Conservation (phyloP, 2,329 filamentous ascomycete species). For the Ophiostoma sp. region DNA sequence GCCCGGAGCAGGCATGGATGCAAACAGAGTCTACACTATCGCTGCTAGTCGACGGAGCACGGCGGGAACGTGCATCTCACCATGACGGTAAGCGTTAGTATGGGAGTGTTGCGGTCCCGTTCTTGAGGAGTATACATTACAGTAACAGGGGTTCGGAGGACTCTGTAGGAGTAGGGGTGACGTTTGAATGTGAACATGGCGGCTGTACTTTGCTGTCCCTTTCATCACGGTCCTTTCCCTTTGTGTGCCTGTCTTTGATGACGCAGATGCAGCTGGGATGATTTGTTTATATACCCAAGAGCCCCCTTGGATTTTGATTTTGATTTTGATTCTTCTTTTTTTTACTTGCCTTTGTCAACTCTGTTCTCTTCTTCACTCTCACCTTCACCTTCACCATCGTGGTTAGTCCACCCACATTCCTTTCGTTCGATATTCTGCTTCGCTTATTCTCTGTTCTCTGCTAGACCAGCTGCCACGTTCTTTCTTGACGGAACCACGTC, state of each 20-base stretch:
- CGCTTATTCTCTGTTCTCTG: not conserved
- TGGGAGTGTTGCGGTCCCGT: not conserved
- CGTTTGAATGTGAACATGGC: not conserved
- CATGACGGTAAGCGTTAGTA: not conserved
- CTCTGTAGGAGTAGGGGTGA: not conserved
- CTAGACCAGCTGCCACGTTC: not conserved
- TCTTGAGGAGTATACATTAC: no score
- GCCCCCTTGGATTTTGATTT: not conserved
- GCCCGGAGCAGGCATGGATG: not conserved
- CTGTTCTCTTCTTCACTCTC: not conserved
- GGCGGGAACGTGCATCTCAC: not conserved
- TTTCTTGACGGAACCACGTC: constrained; percentile 10
- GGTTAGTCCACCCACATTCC: constrained; percentile 14
- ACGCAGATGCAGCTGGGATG: not conserved
- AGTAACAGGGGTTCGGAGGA: no score
- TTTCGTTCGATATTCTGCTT: constrained; percentile 12
- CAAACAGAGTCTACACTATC: constrained; percentile 5
- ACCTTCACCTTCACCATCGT: not conserved
- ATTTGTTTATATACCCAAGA: not conserved
- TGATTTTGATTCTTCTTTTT: not conserved
- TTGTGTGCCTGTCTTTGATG: not conserved
- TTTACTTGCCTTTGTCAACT: not conserved
- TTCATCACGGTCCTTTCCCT: not conserved
- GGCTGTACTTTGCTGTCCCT: not conserved
- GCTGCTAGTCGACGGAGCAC: not conserved